phyloP scores from a whole-genome alignment of 169 alveolate species.

The Neospora caninum region DNA sequence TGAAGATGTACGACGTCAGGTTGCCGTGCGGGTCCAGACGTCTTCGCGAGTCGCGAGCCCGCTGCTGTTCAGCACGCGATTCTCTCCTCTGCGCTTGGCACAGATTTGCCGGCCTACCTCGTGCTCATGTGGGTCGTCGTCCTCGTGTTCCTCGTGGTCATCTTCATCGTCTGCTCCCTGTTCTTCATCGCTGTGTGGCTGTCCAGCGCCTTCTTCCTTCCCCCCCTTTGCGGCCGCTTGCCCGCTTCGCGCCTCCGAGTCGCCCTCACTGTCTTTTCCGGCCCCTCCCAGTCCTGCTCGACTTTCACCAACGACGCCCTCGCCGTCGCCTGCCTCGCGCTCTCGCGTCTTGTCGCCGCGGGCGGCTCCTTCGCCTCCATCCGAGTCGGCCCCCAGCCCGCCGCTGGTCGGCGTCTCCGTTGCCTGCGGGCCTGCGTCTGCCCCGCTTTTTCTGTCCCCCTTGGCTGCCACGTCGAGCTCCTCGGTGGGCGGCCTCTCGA shows the following conservation, averaged over 20 bases:
- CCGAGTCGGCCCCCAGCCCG: background rate
- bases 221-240: background rate
- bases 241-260: background rate
- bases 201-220: background rate
- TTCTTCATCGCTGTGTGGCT: background rate
- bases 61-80: too few relatives aligned
- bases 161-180: slow-evolving; percentile 46
- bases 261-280: background rate
- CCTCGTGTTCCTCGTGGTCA: slow-evolving; percentile 64
- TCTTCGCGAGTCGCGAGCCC: too few relatives aligned
- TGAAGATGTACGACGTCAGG: too few relatives aligned
- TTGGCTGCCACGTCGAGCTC: too few relatives aligned
- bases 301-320: background rate
- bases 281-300: background rate
- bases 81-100: too few relatives aligned
- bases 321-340: background rate
- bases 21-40: too few relatives aligned
- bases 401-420: background rate
- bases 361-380: background rate
- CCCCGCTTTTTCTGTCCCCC: background rate
- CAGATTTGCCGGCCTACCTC: slow-evolving; percentile 10
- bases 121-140: slow-evolving; percentile 61
- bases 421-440: background rate
- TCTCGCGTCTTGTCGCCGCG: background rate
- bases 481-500: background rate